Percentiles rank a stretch among this genome's conserved stretches.
phyloP scores from a whole-genome alignment of 2,329 filamentous ascomycete genomes.

The Fusarium nematophilum region DNA sequence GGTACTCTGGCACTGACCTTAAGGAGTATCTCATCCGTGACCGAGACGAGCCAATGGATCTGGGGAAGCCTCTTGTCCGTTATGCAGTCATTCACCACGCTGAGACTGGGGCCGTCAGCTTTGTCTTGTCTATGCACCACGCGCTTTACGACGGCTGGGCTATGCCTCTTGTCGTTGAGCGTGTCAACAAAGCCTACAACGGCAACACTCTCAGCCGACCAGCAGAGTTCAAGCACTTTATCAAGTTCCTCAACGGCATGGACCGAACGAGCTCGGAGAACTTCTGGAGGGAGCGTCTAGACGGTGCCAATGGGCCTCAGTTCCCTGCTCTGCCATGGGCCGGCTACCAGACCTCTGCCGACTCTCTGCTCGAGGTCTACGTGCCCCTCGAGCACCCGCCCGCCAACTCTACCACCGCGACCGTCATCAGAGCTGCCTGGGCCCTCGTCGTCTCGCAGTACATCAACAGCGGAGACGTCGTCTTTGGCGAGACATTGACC shows the following conservation, averaged over 20 bases:
- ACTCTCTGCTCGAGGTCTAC: conserved; percentile 65
- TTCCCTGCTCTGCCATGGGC: conserved; percentile 61
- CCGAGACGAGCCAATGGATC: conserved; percentile 54
- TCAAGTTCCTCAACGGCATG: conserved; percentile 57
- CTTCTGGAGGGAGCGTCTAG: conserved; percentile 60
- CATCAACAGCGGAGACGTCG: conserved; percentile 62
- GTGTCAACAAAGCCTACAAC: conserved; percentile 59
- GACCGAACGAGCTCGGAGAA: conserved; percentile 54
- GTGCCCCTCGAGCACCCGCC: conserved; percentile 52
- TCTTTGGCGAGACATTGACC: conserved; percentile 70
- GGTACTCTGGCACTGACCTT: conserved; percentile 49
- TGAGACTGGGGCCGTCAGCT: conserved; percentile 50
- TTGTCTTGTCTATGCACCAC: conserved; percentile 68
- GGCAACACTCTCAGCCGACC: conserved; percentile 47
- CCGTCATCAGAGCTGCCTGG: conserved; percentile 69
- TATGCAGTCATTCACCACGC: conserved; percentile 55
- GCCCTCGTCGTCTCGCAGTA: conserved; percentile 66
- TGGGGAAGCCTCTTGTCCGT: conserved; percentile 59
- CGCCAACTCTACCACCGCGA: conserved; percentile 62
- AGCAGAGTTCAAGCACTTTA: conserved; percentile 61
- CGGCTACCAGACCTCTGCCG: conserved; percentile 61
- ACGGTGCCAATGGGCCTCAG: conserved; percentile 57
- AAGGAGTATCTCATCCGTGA: conserved; percentile 56
- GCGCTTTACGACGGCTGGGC: conserved; percentile 69
- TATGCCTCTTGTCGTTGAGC: conserved; percentile 61